These are phyloP conservation scores for Geum urbanum DNA, from an alignment of 306 rosid genomes.

Conservation along the genomic window DNA sequence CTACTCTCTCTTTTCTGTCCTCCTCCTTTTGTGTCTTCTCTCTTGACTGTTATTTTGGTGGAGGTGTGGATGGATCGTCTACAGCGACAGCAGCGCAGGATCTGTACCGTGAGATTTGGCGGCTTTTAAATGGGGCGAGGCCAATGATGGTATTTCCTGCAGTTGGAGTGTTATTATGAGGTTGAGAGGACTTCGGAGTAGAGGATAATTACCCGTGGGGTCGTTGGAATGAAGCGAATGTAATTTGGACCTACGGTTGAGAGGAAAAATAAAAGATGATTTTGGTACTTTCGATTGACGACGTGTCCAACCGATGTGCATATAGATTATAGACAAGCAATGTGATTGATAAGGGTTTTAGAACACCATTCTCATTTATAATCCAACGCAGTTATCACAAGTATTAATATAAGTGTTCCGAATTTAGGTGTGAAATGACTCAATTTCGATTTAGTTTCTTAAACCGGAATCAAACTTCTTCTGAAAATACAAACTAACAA, in stretches of 20 bases:
- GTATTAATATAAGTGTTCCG: too few relatives aligned
- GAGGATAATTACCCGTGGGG: neutral
- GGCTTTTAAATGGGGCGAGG: neutral
- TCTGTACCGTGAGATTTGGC: neutral
- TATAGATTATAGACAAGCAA: too few relatives aligned
- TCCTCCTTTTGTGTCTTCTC: conserved; percentile 1
- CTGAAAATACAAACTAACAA: too few relatives aligned
- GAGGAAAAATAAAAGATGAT: neutral
- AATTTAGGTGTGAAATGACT: too few relatives aligned
- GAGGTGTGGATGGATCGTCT: neutral
- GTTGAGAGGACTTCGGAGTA: neutral
- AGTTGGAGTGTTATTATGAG: neutral
- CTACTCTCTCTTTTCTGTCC: neutral
- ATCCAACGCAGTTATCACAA: too few relatives aligned
- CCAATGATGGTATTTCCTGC: neutral
- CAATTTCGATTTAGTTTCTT: too few relatives aligned
- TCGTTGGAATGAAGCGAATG: too few relatives aligned
- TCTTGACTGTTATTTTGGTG: too few relatives aligned
- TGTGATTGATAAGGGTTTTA: too few relatives aligned
- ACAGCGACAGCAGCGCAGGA: neutral
- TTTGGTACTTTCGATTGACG: neutral
- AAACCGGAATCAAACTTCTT: too few relatives aligned
- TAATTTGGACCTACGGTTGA: neutral
- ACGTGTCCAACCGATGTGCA: neutral
- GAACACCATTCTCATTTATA: too few relatives aligned